These are phyloP conservation scores for Camelina laxa DNA, from an alignment of 345 rosid species.

Conservation along the genomic window DNA sequence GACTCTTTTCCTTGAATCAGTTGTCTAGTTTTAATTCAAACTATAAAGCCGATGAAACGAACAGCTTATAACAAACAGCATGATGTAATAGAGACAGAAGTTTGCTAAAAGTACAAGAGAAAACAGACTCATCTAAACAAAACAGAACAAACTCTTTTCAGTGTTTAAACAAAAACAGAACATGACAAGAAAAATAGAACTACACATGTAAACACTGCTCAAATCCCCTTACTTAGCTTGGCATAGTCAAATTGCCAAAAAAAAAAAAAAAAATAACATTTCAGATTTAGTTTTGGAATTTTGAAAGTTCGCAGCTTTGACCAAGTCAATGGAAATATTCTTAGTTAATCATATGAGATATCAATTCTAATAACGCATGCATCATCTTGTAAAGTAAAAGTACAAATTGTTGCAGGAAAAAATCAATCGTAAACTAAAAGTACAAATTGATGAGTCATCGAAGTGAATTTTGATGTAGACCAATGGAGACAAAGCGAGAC, in stretches of 20 bases:
- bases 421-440: too few species aligned
- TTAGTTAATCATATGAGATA: slow-evolving; percentile 12
- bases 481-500: too few species aligned
- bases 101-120: background rate
- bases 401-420: too few species aligned
- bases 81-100: background rate
- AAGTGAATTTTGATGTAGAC: too few species aligned
- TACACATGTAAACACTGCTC: background rate
- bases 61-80: too few species aligned
- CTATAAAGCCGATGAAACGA: too few species aligned
- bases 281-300: background rate
- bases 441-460: too few species aligned
- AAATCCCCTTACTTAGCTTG: background rate
- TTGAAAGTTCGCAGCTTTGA: too few species aligned
- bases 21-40: background rate
- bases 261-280: background rate
- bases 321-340: too few species aligned
- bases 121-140: background rate
- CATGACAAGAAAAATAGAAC: background rate
- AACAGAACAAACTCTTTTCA: slow-evolving; percentile 11
- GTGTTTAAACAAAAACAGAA: slow-evolving; percentile 2
- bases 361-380: background rate
- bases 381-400: background rate
- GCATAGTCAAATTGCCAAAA: background rate
- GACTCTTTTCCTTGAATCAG: background rate